Evolutionary conservation across 1,139 yeast genomes (phyloP), one percentile per base, ranked within the genome.

Genomic region (Pichia sp.): DNA sequence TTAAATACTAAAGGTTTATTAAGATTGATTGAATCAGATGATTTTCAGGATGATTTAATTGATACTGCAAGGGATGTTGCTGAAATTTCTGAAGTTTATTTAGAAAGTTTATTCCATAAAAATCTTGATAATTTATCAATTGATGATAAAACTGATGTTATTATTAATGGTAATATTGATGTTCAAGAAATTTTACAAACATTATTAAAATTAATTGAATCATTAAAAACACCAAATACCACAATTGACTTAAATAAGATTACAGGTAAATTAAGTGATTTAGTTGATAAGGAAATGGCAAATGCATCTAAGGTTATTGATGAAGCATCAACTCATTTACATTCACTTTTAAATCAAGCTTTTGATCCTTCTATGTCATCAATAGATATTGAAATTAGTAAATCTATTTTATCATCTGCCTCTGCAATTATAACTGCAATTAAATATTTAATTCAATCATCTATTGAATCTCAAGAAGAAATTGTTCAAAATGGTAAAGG

Each of bases 401-500:
- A 82, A 54, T 85, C 92, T 1, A 76, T 89, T 49, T 67, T 87
- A 41, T 71, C 82, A 5, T 87, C 94, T 27, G 95, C 96, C 0
- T 76, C 82, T 54, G 87, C 89, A 20, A 83, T 87, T 26, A 86
- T 94, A 2, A 79, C 82, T 51, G 89, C 96, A 0, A 83, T 89
- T 43, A 80, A 83, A 6, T 70, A 76, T 22, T 74, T 87, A 55
- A 82, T 89, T 43, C 69, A 72, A 51, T 82, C 95, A 3, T 87
- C 96, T 2, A 80, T 89, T 24, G 90, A 80, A 39, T 81, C 94
- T 24, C 96, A 87, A 63, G 69, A 76, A 47, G 96, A 87, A 63
- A 87, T 87, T 61, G 95, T 86, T 6, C 73, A 78, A 39, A 76
- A 76, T 52, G 87, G 89, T 33, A 73, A 73, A 53, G 94, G 94